Evolutionary conservation across 192 early-diverging fungal species (phyloP), one percentile per base, ranked within the genome.

Genomic region (Backusella circina): DNA sequence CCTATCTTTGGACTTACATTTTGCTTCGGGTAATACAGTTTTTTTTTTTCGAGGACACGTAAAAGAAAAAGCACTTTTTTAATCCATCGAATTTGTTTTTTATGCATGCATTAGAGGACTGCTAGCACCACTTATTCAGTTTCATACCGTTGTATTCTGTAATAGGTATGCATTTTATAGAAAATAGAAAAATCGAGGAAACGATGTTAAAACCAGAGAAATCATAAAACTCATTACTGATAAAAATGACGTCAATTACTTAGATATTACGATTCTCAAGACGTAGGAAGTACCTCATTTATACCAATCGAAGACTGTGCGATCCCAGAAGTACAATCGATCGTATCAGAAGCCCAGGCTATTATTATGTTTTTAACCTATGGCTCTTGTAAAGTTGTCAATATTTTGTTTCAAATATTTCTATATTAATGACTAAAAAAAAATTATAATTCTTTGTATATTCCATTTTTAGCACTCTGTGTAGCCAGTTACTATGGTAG

Each of bases 111-210:
- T 12, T 26, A 73, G 50, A 26, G 54, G 51, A 21, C 15, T 73
- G 13, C 28, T 57, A 15, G 81, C 81, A 31, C 75, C 81, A 18
- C 37, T 70, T 31, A 21, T 79, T 15, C 75, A 83, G 65, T 75
- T 83, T 12, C 76, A 74, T 38, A 83, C 81, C 3, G 39, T 79
- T 47, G 66, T 83, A 8, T 79, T 79, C 32, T 83, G 81, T 65
- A 39, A 76, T 32, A 77, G 70, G 81, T 78, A 77, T 30, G 72
- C 67, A 61, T 69, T 67, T 65, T 72, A n/a, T 2, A 47, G 65
- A 33, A 72, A 33, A 38, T 47, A 47, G 44, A 47, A 18, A 12
- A 18, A 18, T 41, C 10, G n/a, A 47, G 5, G 44, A 33, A 5
- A 30, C n/a, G 32, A 68, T 9, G 37, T n/a, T 5, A 36, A 54